Conservation (phyloP, 257 asterid species). For the Parsonsia alboflavescens region DNA sequence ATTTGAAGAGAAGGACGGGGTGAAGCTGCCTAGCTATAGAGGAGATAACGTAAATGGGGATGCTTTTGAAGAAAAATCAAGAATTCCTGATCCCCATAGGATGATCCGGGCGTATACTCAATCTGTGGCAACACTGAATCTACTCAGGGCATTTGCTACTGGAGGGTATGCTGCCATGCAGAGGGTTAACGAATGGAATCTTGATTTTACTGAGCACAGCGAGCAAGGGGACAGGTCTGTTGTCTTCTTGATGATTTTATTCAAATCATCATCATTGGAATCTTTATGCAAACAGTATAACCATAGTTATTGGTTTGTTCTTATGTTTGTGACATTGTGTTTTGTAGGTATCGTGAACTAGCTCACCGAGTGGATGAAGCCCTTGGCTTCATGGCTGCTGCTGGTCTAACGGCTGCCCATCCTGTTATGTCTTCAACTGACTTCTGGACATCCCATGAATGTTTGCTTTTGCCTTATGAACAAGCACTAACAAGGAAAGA, state of each 20-base stretch:
- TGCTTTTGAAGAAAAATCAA: constrained; percentile 56
- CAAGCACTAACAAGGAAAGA: constrained; percentile 76
- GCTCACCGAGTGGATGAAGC: constrained; percentile 78
- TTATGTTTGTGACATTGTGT: constrained; percentile 10
- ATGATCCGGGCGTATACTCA: constrained; percentile 70
- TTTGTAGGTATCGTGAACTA: constrained; percentile 56
- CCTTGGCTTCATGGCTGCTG: constrained; percentile 69
- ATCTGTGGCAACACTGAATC: constrained; percentile 67
- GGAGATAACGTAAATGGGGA: constrained; percentile 75
- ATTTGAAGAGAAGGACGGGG: constrained; percentile 62
- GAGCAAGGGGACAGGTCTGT: constrained; percentile 74
- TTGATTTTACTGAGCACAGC: constrained; percentile 66
- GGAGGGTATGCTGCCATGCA: constrained; percentile 85
- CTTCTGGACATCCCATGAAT: constrained; percentile 76
- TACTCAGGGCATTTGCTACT: constrained; percentile 73
- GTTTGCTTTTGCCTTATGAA: constrained; percentile 63
- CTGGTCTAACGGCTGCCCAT: constrained; percentile 60
- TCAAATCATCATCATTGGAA: not conserved
- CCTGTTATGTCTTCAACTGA: constrained; percentile 70
- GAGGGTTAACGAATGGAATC: constrained; percentile 75
- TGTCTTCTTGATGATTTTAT: not conserved
- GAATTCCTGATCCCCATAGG: constrained; percentile 66
- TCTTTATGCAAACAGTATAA: not conserved
- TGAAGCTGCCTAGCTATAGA: constrained; percentile 73
- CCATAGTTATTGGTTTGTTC: not conserved